Evolutionary conservation across 768 basidiomycete species (phyloP).

Genomic region (Termitomyces sp.): DNA sequence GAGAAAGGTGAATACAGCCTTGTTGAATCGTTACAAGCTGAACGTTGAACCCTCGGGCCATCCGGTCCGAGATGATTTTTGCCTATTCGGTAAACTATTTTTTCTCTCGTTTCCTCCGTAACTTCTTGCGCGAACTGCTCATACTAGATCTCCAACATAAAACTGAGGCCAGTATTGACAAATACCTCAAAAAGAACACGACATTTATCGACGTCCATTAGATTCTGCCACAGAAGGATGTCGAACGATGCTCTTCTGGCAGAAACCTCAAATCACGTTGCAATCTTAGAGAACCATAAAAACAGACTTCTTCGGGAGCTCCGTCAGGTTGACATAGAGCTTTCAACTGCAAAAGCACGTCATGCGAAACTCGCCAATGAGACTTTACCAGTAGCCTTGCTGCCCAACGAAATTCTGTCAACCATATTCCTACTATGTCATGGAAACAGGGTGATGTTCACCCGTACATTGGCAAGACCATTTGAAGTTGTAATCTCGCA

Average conservation of each 20-base stretch:
- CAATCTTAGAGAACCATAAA: conserved; percentile 25
- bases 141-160: background rate
- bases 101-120: no score
- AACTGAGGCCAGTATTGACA: background rate
- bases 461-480: conserved; percentile 9
- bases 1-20: no score
- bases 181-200: background rate
- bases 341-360: conserved; percentile 27
- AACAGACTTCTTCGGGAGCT: conserved; percentile 32
- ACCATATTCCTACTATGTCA: conserved; percentile 35
- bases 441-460: conserved; percentile 10
- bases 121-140: background rate
- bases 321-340: conserved; percentile 27
- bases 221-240: background rate
- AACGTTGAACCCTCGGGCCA: no score
- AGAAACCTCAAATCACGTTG: conserved; percentile 19
- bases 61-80: no score
- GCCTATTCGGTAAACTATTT: no score
- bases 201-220: background rate
- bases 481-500: conserved; percentile 41
- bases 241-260: conserved; percentile 8
- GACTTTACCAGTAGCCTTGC: conserved; percentile 27
- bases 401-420: conserved; percentile 40
- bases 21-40: no score
- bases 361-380: conserved; percentile 35